Base-by-base conservation (phyloP, 192 early-diverging fungal genomes). In the Coemansia sp. region DNA sequence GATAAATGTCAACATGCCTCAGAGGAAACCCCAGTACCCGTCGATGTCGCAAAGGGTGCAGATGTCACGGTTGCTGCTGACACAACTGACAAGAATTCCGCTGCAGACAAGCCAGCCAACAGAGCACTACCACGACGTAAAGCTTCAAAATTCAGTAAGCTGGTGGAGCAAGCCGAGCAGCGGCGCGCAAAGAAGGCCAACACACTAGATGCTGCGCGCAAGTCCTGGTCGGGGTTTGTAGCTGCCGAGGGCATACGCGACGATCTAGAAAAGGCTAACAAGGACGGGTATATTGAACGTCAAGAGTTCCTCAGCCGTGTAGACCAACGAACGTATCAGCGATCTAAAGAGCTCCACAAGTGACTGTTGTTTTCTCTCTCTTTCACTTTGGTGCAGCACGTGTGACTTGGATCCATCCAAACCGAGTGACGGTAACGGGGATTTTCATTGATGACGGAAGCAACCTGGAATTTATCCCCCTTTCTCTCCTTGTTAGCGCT, bases 231-330 rank as follows among this genome's bases (percentile, higher is more conserved):
- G 4, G 73, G 78, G 19, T 81, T 81, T 61, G 78, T 81, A 10
- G 62, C 52, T 0, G 49, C 55, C 14, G 65, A 71, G 64, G 78
- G 78, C 5, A 69, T 81, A 52, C 73, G 78, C 47, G 78, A 75
- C 3, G 78, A 81, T 14, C 64, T 81, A n/a, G 60, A 75, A 56
- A 68, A 63, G 56, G 73, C 78, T 3, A 81, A 81, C 60, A 81
- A 81, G 69, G 78, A 81, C 57, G 78, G 78, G 55, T 81, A 65
- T 52, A 64, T 81, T 26, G 78, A 81, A 57, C 78, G 78, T 25
- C 70, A 81, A 21, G 69, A 72, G 60, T 81, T 81, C 47, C 69
- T 81, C 21, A 49, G 50, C 7, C 78, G 78, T 48, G 73, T 74
- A 0, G 71, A 81, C 19, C 69, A 73, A 47, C 73, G 73, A 47